phyloP scores from a whole-genome alignment of 2,329 filamentous ascomycete genomes.

The Meredithiella fracta region DNA sequence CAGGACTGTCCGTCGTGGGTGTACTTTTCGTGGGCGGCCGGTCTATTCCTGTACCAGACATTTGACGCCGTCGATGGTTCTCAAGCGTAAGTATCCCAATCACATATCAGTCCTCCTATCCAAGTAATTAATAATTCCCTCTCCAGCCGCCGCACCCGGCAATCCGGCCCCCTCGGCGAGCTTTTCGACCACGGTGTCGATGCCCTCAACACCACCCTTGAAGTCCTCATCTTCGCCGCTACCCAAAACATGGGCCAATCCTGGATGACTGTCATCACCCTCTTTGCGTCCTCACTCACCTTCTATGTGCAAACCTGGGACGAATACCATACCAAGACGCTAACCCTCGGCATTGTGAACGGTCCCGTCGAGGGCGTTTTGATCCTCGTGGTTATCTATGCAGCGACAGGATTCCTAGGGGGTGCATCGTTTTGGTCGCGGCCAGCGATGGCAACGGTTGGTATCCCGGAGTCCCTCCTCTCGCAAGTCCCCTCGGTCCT shows the following conservation, averaged over 20 bases:
- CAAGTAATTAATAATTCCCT: neutral
- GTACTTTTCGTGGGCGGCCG: constrained; percentile 78
- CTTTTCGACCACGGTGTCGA: constrained; percentile 97
- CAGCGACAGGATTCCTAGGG: constrained; percentile 67
- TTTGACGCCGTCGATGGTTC: constrained; percentile 94
- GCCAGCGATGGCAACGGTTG: constrained; percentile 55
- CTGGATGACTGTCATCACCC: constrained; percentile 69
- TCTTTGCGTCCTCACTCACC: constrained; percentile 78
- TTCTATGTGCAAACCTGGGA: constrained; percentile 99
- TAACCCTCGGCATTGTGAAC: constrained; percentile 81
- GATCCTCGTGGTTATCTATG: constrained; percentile 66
- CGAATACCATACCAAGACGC: constrained; percentile 92
- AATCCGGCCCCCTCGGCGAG: constrained; percentile 87
- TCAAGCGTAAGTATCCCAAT: constrained; percentile 53
- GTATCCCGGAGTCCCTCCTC: constrained; percentile 38
- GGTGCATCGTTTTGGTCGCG: constrained; percentile 89
- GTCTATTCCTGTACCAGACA: constrained; percentile 91
- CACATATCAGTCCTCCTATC: neutral
- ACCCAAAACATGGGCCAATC: constrained; percentile 86
- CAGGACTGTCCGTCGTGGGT: constrained; percentile 91
- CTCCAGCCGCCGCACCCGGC: constrained; percentile 61
- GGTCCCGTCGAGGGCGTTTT: constrained; percentile 91
- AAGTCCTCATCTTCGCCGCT: constrained; percentile 79
- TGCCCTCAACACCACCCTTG: constrained; percentile 87
- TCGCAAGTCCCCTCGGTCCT: constrained; percentile 24